These are phyloP conservation scores for Fomitopsis pinicola DNA, from an alignment of 1,284 basidiomycete genomes.

Conservation along the genomic window DNA sequence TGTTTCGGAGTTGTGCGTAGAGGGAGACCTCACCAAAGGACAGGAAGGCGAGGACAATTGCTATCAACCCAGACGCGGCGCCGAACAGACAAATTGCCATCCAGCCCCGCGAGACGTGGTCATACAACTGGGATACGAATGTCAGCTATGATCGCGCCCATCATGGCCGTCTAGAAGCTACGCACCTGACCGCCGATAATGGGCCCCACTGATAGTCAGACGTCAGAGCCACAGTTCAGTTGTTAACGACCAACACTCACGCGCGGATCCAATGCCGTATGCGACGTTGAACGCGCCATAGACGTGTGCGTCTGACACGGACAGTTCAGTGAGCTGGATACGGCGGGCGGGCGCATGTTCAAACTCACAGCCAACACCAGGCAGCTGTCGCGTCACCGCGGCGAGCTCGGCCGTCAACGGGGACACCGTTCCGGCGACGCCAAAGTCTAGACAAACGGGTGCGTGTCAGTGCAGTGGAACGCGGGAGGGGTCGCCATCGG, in stretches of 20 bases:
- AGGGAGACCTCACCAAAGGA: constrained; percentile 49
- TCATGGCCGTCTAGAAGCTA: neutral
- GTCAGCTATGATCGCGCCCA: neutral
- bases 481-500: neutral
- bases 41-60: constrained; percentile 35
- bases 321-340: neutral
- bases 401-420: constrained; percentile 65
- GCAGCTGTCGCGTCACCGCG: constrained; percentile 45
- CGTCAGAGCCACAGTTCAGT: neutral
- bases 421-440: constrained; percentile 50
- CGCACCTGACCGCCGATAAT: constrained; percentile 62
- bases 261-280: constrained; percentile 57
- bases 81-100: constrained; percentile 45
- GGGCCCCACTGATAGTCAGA: constrained; percentile 49
- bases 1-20: constrained; percentile 16
- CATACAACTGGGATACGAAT: constrained; percentile 44
- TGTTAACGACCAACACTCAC: constrained; percentile 25
- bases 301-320: constrained; percentile 51
- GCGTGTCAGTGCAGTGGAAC: neutral
- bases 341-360: neutral
- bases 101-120: constrained; percentile 52
- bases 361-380: constrained; percentile 63
- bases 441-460: constrained; percentile 43
- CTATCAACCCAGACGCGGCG: constrained; percentile 37
- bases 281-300: constrained; percentile 68